These are phyloP conservation scores for Rubia balearica DNA, from an alignment of 305 asterid genomes.

Conservation along the genomic window DNA sequence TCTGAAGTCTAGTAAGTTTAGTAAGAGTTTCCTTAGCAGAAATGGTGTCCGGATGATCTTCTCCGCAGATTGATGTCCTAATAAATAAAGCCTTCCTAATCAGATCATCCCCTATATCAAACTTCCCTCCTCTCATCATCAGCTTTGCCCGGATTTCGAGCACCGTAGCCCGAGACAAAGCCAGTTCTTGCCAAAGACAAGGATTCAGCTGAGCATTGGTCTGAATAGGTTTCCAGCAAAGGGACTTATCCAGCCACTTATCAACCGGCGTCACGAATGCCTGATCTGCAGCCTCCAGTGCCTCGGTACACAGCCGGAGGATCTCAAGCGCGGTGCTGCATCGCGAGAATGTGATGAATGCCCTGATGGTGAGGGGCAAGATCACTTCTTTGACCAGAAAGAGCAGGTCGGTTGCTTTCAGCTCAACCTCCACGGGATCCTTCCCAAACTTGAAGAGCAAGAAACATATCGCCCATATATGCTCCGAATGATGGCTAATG, in stretches of 20 bases:
- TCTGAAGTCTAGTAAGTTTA: constrained; percentile 70
- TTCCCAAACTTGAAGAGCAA: constrained; percentile 75
- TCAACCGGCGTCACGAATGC: constrained; percentile 83
- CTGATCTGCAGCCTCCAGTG: constrained; percentile 82
- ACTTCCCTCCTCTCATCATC: constrained; percentile 88
- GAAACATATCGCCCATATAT: constrained; percentile 90
- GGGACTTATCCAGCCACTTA: constrained; percentile 79
- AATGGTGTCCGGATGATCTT: constrained; percentile 80
- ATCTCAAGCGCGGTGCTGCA: constrained; percentile 80
- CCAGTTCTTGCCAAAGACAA: constrained; percentile 88
- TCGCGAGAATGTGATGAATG: constrained; percentile 67
- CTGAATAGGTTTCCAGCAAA: constrained; percentile 78
- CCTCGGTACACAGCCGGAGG: constrained; percentile 89
- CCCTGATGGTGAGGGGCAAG: constrained; percentile 64
- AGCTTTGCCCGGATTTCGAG: constrained; percentile 81
- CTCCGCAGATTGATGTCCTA: constrained; percentile 80
- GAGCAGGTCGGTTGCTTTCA: constrained; percentile 57
- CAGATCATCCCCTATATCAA: constrained; percentile 71
- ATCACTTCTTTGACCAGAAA: constrained; percentile 70
- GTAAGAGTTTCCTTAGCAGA: constrained; percentile 84
- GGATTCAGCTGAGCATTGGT: constrained; percentile 89
- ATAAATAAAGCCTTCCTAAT: constrained; percentile 76
- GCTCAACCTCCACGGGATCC: constrained; percentile 72
- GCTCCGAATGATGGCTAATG: constrained; percentile 48
- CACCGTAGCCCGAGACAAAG: constrained; percentile 72